Base-by-base conservation (phyloP, 2,329 filamentous ascomycete species). In the Paracamarosporium sp. region DNA sequence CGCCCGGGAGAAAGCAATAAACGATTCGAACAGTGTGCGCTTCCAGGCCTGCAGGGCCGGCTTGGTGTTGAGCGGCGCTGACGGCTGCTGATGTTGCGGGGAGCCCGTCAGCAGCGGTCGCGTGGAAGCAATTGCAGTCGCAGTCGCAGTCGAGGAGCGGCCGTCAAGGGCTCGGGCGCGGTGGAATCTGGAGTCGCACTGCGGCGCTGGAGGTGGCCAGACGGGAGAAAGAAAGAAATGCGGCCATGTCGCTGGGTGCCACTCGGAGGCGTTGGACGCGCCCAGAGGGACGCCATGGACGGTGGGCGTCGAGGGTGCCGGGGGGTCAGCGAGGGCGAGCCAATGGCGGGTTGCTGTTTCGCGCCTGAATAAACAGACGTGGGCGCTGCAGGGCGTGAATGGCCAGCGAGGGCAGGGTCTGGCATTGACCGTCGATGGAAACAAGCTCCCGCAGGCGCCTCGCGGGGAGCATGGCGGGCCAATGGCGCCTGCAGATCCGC, bases 1-100 rank as follows among this genome's bases (percentile, higher is more conserved):
- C 74, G 74, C 74, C 74, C 72, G 71, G 73, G 56, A 66, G 71
- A 74, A 74, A 55, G 69, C 66, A 69, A 71, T 69, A 64, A 62
- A 69, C 59, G 65, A 68, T 66, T 69, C 60, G 62, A 63, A 68
- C 68, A 66, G 57, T 53, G 55, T 55, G 67, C 57, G 67, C 70
- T 63, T 70, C 70, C 69, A 74, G 71, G 66, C 67, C 60, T 70
- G 69, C 65, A 70, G 33, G 54, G 60, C 55, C 53, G 57, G 62
- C 56, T 59, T 69, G 65, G 59, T 66, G 64, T 66, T 65, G 64
- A 43, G 27, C 35, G 36, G 57, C 56, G 61, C 67, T 70, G 70
- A 69, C 65, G 46, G 59, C 53, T 60, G 63, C 65, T 69, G 63
- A 68, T 62, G 46, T n/a, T n/a, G 57, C 63, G 59, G 30, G 5